Base-by-base conservation (phyloP, 768 basidiomycete species). In the Lactarius deliciosus region DNA sequence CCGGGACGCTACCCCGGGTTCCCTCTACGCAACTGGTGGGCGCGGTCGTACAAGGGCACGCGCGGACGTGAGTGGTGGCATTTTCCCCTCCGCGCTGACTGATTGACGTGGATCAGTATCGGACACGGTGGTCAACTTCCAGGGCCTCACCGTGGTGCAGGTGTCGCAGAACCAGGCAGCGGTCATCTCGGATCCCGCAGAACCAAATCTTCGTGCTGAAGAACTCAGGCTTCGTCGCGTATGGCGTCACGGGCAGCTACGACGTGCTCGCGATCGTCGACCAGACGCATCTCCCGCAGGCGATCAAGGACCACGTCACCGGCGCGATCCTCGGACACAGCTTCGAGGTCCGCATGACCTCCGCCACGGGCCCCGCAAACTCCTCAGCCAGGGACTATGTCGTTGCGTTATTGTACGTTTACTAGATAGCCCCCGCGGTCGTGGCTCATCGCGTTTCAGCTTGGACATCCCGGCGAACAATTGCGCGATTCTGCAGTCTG, bases 81-180 rank as follows among this genome's bases (percentile, higher is more conserved):
- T 34, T 34, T 1, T 34, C 34, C 10, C 34, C 34, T 32, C 30
- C 30, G 7, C 30, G 30, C 30, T 32, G 7, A 32, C 30, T 32
- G 30, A 8, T 3, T 30, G 30, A 32, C 6, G 30, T 32, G 30
- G 30, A 8, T 8, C 30, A 32, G 30, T 32, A 8, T 91, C 91
- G 13, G 91, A 93, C 71, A 88, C 91, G 1, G 89, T 91, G 28
- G 87, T 93, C 57, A 85, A 88, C 69, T 92, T 92, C 74, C 82
- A 86, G 59, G 92, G 92, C 60, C 77, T 94, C 66, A 91, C 89
- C 0, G 81, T 90, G n/a, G 91, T 94, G 0, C 92, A 94, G 73
- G 92, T 93, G 25, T 89, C 90, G 0, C 92, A 93, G 79, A 94
- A 94, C 72, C 86, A 88, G 72, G 89, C 89, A 3, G 90, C 91